Evolutionary conservation across 176 grass and related monocot genomes (phyloP), one percentile per base, ranked within the genome.

Genomic region (Microstegium vimineum): DNA sequence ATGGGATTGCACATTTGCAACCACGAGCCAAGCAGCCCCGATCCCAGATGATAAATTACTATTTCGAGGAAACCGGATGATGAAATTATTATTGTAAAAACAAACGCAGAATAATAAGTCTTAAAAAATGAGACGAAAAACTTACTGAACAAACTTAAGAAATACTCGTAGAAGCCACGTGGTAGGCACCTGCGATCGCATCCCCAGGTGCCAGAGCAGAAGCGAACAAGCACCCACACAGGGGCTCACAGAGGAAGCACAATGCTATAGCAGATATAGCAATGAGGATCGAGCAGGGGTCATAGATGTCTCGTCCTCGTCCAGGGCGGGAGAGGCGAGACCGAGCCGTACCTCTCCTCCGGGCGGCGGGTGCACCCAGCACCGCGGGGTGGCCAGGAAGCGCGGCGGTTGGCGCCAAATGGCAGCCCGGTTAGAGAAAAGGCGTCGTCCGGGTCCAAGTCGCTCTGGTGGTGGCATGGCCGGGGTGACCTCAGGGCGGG

Each of bases 401-500:
- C 12, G 49, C 18, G 60, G 49, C 23, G n/a, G n/a, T n/a, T n/a
- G n/a, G n/a, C n/a, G n/a, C n/a, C n/a, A n/a, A n/a, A n/a, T n/a
- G n/a, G n/a, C n/a, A n/a, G n/a, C n/a, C n/a, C n/a, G n/a, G n/a
- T n/a, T n/a, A n/a, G n/a, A n/a, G n/a, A n/a, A n/a, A n/a, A n/a
- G n/a, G n/a, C n/a, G n/a, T n/a, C 57, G 59, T 66, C 43, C 78
- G 47, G 69, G 18, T 82, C 61, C 35, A 41, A 59, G 57, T 66
- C 5, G 60, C 52, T 22, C 38, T n/a, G n/a, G n/a, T n/a, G 76
- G 76, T 69, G 77, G 63, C 77, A 64, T 76, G 66, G 86, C 54
- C 14, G 52, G 63, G 33, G 87, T 85, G 87, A 62, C 59, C 69
- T 68, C 62, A 78, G 37, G 64, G 10, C 7, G 4, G 40, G 52